These are phyloP conservation scores for Phytopythium sindhum DNA, from an alignment of 352 stramenopile genomes.

Conservation along the genomic window DNA sequence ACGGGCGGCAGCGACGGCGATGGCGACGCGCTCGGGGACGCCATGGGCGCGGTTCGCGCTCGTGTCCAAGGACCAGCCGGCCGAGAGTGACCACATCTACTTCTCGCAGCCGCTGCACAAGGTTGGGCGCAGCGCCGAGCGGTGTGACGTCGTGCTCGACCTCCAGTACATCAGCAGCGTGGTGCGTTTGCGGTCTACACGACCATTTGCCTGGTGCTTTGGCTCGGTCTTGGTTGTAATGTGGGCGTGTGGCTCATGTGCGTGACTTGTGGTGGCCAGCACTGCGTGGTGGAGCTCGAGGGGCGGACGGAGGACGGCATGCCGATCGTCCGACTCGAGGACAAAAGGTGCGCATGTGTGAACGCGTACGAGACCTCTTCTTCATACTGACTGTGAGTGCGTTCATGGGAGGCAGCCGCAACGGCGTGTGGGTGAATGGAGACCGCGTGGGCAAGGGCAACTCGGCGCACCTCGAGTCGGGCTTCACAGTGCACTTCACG, in stretches of 20 bases:
- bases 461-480: conserved; percentile 24
- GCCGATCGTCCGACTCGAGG: conserved; percentile 36
- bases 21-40: conserved; percentile 1
- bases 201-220: background rate
- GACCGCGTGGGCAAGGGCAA: conserved; percentile 42
- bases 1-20: background rate
- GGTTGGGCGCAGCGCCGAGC: conserved; percentile 50
- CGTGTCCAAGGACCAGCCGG: conserved; percentile 47
- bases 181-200: conserved; percentile 25
- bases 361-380: background rate
- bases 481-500: conserved; percentile 69
- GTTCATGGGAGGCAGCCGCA: conserved; percentile 34
- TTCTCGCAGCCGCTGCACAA: conserved; percentile 36
- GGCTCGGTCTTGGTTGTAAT: background rate
- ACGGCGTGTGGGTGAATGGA: conserved; percentile 72
- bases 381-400: background rate
- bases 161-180: conserved; percentile 64
- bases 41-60: conserved; percentile 63
- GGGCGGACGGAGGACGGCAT: conserved; percentile 19
- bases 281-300: conserved; percentile 52
- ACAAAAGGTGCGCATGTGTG: conserved; percentile 45
- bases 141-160: conserved; percentile 49
- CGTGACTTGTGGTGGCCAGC: conserved; percentile 21
- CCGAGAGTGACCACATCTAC: conserved; percentile 64
- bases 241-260: background rate